Evolutionary conservation across 441 rosid species (phyloP).

Genomic region (Omphalea diandra): DNA sequence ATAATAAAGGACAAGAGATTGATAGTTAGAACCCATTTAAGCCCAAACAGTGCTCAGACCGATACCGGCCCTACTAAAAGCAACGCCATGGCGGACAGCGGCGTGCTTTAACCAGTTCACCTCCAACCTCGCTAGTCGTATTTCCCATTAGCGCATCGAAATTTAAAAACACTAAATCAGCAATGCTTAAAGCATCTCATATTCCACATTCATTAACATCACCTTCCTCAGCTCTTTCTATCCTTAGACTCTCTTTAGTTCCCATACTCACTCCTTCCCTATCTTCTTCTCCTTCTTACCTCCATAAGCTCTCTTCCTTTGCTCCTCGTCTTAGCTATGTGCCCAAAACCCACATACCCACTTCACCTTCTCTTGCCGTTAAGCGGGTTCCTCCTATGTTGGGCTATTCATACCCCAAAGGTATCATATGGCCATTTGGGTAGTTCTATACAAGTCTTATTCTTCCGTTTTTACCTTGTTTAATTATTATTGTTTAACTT

Average conservation of each 20-base stretch:
- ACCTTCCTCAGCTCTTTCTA: conserved; percentile 35
- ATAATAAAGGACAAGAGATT: too few species aligned
- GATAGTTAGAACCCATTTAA: too few species aligned
- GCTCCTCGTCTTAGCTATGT: conserved; percentile 34
- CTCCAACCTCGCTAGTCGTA: too few species aligned
- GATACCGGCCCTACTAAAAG: too few species aligned
- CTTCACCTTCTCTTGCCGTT: conserved; percentile 24
- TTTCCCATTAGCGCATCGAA: not conserved
- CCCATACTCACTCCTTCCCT: conserved; percentile 37
- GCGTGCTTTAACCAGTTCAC: not conserved
- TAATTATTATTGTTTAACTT: too few species aligned
- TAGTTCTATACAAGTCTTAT: too few species aligned
- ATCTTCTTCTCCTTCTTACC: conserved; percentile 19
- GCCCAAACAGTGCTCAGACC: too few species aligned
- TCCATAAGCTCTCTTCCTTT: conserved; percentile 36
- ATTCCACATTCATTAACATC: conserved; percentile 38
- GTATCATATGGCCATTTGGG: conserved; percentile 34
- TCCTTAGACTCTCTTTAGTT: conserved; percentile 36
- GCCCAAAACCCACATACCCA: conserved; percentile 28
- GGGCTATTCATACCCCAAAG: conserved; percentile 27
- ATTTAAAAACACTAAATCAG: not conserved
- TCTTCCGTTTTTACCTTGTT: too few species aligned
- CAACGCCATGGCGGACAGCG: not conserved
- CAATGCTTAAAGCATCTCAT: conserved; percentile 46
- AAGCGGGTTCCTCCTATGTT: conserved; percentile 29